Base-by-base conservation (phyloP, 495 filamentous ascomycete species). In the Extremus antarcticus region DNA sequence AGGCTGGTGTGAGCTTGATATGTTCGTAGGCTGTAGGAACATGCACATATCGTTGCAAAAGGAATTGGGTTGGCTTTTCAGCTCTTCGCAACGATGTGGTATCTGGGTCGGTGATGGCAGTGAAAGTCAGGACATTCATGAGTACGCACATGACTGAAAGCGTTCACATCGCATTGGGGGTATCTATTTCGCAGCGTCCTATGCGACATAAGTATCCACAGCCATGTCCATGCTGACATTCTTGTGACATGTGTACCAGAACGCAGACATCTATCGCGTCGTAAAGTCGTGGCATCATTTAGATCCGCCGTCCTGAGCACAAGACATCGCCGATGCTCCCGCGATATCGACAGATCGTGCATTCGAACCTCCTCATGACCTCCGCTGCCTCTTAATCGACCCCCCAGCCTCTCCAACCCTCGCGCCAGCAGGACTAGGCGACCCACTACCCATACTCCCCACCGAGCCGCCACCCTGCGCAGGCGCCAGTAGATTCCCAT, bases 401-500 rank as follows among this genome's bases (percentile, higher is more conserved):
- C 29, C 4, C 55, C 54, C 19, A 4, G 10, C 47, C 29, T 58
- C 59, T 29, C 40, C 52, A 43, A 43, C 60, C 22, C 50, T 61
- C 16, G n/a, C 15, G 0, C 25, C 51, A 15, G 64, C 56, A 17
- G 67, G 67, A 50, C 65, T 68, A 13, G 67, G 63, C 1, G 62
- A 65, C 25, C 47, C 43, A 48, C 59, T 62, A 51, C 60, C 66
- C 19, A 70, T 46, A 53, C 67, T 70, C 51, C 68, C 65, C 13
- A 70, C 54, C 50, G 58, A 56, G 1, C 61, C 51, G 2, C 51
- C 61, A 22, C 16, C n/a, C 46, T 38, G 50, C 20, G 15, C 17
- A 50, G 53, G 41, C 16, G 48, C 20, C 15, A 29, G 29, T 25
- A 46, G 25, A 11, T 39, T 32, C 2, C 17, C 17, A 20, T 51